Evolutionary conservation across 805 yeast genomes (phyloP).

Genomic region (Nakazawaea peltata): DNA sequence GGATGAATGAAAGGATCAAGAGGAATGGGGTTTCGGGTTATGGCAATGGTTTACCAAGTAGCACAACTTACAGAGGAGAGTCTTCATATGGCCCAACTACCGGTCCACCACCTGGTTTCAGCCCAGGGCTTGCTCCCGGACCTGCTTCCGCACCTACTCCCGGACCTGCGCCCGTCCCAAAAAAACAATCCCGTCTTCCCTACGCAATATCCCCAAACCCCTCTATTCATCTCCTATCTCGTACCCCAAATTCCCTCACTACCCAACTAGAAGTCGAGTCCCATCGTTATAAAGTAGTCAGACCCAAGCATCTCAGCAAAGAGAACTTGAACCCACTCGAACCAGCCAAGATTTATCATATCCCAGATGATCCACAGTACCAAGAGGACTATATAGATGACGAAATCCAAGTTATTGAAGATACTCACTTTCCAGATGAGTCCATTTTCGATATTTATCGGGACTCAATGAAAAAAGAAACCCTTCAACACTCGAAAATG

Average conservation of each 20-base stretch:
- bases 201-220: constrained; percentile 7
- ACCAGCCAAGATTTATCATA: constrained; percentile 1
- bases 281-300: constrained; percentile 1
- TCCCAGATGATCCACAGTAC: not conserved
- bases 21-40: too few species aligned
- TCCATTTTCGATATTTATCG: not conserved
- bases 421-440: not conserved
- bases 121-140: too few species aligned
- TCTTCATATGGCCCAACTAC: too few species aligned
- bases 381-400: not conserved
- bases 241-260: constrained; percentile 16
- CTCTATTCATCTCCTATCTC: constrained; percentile 15
- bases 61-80: too few species aligned
- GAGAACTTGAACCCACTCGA: constrained; percentile 9
- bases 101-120: too few species aligned
- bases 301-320: not conserved
- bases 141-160: too few species aligned
- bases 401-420: not conserved
- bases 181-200: too few species aligned
- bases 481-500: too few species aligned
- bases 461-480: too few species aligned
- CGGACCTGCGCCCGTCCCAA: too few species aligned
- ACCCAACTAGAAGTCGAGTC: constrained; percentile 18
- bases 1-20: too few species aligned
- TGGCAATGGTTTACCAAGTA: too few species aligned